phyloP scores from a whole-genome alignment of 192 early-diverging fungal genomes.

The Linnemannia elongata region DNA sequence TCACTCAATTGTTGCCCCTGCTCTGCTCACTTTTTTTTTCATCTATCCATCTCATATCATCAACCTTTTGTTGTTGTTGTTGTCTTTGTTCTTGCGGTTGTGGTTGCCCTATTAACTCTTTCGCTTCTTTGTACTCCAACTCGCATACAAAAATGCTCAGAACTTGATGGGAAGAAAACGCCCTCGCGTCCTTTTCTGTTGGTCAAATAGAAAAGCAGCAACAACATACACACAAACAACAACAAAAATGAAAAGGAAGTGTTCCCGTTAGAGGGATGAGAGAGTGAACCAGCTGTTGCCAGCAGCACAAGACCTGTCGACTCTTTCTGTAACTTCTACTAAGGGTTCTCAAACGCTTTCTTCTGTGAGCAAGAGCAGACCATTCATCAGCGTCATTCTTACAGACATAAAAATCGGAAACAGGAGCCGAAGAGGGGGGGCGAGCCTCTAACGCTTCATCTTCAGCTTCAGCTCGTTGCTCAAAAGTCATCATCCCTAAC shows the following conservation, averaged over 20 bases:
- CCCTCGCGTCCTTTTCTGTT: not conserved
- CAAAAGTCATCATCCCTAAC: not conserved
- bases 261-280: not conserved
- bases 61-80: not conserved
- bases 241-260: not conserved
- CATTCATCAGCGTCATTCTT: not conserved
- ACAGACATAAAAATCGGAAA: not conserved
- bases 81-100: not conserved
- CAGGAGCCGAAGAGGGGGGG: not conserved
- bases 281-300: not conserved
- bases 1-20: not conserved
- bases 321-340: not conserved
- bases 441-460: not conserved
- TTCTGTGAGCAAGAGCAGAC: not conserved
- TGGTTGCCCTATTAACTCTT: not conserved
- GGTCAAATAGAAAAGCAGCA: not conserved
- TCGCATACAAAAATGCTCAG: not conserved
- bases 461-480: not conserved
- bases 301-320: not conserved
- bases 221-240: not conserved
- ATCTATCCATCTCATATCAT: not conserved
- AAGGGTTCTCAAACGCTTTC: not conserved
- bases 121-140: not conserved
- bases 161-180: conserved; percentile 4
- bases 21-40: not conserved